A percentile compares a stretch with the other conserved stretches of the same genome.
These are phyloP conservation scores for Gentiana straminea DNA, from an alignment of 257 asterid species.

Conservation along the genomic window DNA sequence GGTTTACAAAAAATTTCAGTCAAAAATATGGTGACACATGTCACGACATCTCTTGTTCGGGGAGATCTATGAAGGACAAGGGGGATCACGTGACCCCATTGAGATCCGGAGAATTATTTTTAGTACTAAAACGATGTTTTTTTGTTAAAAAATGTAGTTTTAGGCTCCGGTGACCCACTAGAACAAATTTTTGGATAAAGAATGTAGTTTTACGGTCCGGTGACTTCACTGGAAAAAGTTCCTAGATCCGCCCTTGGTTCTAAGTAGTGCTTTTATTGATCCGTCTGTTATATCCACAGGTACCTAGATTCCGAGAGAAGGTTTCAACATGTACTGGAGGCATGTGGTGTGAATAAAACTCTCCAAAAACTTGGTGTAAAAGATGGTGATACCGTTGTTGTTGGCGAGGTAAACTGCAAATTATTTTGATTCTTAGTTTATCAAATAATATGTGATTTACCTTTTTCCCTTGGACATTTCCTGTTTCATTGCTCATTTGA, in stretches of 20 bases:
- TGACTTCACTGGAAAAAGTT: too few species aligned
- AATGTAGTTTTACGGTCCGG: too few species aligned
- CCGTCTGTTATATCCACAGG: conserved; percentile 34
- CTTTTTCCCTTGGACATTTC: background rate
- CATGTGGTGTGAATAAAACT: conserved; percentile 82
- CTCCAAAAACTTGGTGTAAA: conserved; percentile 78
- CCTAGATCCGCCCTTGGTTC: background rate
- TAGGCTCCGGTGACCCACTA: too few species aligned
- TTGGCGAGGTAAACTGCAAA: conserved; percentile 57
- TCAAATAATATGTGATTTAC: background rate
- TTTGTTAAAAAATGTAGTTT: too few species aligned
- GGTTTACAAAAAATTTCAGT: too few species aligned
- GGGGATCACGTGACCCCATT: too few species aligned
- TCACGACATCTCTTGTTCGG: too few species aligned
- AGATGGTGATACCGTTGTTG: conserved; percentile 87
- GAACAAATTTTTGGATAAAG: too few species aligned
- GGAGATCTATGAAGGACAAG: too few species aligned
- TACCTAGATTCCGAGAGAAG: conserved; percentile 75
- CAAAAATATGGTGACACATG: too few species aligned
- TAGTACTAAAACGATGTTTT: too few species aligned
- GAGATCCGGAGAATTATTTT: too few species aligned
- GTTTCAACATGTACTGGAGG: conserved; percentile 89
- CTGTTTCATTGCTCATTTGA: background rate
- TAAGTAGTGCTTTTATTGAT: conserved; percentile 2
- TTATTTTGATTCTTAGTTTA: background rate